phyloP scores from a whole-genome alignment of 2,329 filamentous ascomycete genomes.

The Davidsoniella neocaledoniae region DNA sequence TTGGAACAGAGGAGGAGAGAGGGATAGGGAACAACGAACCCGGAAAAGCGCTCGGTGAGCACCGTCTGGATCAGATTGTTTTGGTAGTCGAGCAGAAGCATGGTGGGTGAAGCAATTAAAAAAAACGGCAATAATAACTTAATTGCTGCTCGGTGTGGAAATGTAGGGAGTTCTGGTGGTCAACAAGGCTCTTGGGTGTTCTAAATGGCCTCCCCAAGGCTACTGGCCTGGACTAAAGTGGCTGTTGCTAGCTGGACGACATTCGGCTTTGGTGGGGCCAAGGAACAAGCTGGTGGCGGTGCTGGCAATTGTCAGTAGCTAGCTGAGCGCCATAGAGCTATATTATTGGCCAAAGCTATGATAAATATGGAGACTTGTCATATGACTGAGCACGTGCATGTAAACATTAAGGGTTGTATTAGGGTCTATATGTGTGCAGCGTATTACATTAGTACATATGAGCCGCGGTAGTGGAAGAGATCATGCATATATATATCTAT shows the following conservation, averaged over 20 bases:
- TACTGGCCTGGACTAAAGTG: slow-evolving; percentile 7
- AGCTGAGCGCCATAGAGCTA: not conserved
- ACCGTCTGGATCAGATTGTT: slow-evolving; percentile 96
- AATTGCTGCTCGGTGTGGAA: not conserved
- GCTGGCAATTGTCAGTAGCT: not conserved
- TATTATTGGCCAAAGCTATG: slow-evolving; percentile 5
- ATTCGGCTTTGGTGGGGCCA: slow-evolving; percentile 8
- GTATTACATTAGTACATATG: not conserved
- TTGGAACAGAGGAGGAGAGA: not conserved
- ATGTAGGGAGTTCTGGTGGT: not conserved
- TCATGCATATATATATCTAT: too few species aligned
- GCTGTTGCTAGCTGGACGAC: slow-evolving; percentile 2
- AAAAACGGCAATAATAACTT: not conserved
- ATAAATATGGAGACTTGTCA: not conserved
- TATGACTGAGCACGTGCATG: slow-evolving; percentile 4
- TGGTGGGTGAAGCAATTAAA: slow-evolving; percentile 18
- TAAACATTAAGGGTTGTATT: not conserved
- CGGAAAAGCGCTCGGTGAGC: slow-evolving; percentile 83
- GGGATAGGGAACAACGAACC: slow-evolving; percentile 29
- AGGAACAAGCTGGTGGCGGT: slow-evolving; percentile 8
- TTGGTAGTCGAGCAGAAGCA: slow-evolving; percentile 97
- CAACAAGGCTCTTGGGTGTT: slow-evolving; percentile 7
- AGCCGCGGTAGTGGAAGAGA: not conserved
- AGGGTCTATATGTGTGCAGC: not conserved
- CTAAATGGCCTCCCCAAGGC: slow-evolving; percentile 2